phyloP scores from a whole-genome alignment of 2,329 filamentous ascomycete species.

The Pseudogymnoascus sp. region DNA sequence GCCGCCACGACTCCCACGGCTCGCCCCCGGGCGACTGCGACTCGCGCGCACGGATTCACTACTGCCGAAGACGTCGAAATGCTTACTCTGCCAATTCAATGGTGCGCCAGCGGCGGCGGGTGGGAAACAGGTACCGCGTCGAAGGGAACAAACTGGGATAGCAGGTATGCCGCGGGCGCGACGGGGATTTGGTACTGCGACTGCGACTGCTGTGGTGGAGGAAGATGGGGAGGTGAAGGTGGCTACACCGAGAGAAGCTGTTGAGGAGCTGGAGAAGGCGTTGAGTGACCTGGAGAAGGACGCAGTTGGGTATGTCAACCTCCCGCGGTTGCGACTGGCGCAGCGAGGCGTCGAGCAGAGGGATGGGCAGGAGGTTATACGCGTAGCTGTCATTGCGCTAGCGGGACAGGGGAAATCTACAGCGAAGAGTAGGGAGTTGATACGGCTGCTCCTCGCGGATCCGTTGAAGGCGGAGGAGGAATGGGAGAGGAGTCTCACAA shows the following conservation, averaged over 20 bases:
- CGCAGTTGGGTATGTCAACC: conserved; percentile 54
- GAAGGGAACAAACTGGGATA: not conserved
- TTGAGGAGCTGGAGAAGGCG: conserved; percentile 27
- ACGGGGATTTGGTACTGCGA: not conserved
- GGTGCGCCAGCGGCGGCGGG: not conserved
- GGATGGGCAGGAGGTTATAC: conserved; percentile 48
- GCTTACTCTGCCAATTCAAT: not conserved
- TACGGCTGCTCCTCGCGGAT: conserved; percentile 63
- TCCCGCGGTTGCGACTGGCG: conserved; percentile 65
- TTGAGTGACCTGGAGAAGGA: conserved; percentile 53
- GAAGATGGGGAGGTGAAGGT: not conserved
- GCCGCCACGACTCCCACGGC: conserved; percentile 26
- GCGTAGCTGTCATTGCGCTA: conserved; percentile 50
- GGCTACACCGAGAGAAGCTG: conserved; percentile 7
- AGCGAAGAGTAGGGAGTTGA: conserved; percentile 52
- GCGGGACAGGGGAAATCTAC: conserved; percentile 29
- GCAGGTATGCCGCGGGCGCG: not conserved
- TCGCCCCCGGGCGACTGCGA: conserved; percentile 17
- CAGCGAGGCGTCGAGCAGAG: conserved; percentile 53
- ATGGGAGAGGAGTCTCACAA: conserved; percentile 57
- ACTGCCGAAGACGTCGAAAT: not conserved
- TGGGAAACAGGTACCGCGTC: not conserved
- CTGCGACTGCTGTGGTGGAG: not conserved
- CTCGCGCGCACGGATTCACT: not conserved
- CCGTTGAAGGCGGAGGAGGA: conserved; percentile 52